Evolutionary conservation across 2,329 filamentous ascomycete genomes (phyloP), one percentile per base, ranked within the genome.

Genomic region (Cytospora paraplurivora): DNA sequence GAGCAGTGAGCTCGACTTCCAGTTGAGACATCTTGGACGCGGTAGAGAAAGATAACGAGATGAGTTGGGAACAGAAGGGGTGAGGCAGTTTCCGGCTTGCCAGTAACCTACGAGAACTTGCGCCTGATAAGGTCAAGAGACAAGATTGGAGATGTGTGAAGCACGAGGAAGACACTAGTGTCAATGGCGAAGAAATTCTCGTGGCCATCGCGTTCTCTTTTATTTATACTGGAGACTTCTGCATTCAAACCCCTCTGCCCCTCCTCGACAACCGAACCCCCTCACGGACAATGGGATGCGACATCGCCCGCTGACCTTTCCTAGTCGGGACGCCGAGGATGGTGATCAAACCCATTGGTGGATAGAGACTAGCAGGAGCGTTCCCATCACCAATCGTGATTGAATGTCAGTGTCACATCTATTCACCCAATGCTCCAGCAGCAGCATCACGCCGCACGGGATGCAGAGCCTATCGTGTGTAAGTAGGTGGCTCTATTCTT

Each of bases 1-100:
- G 91, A 56, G 91, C 89, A 10, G 83, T 89, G 64, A 94, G 82
- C 71, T 91, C 82, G 59, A 87, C 77, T 55, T 77, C 72, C 70
- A 76, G 73, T 2, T 58, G 71, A 51, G 56, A 21, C 41, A 59
- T 52, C 7, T 38, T 32, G 19, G 11, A 27, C 35, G 62, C 55
- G 27, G 37, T 37, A 17, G 56, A 59, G 47, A 59, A 65, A n/a
- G 13, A 41, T 37, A 27, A 27, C 27, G 34, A n/a, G 41, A 35
- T 54, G 21, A 49, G 21, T 7, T 56, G 54, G 41, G 21, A 41
- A 21, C 56, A 55, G 41, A 52, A 55, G 19, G 27, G 11, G 19
- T 44, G 60, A 33, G 33, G 17, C n/a, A 8, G 32, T 41, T 19
- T 32, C 8, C 19, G 33, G 47, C 34, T 52, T n/a, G 59, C 19